Conservation (phyloP, 192 early-diverging fungal species). For the Gonapodya sp. region DNA sequence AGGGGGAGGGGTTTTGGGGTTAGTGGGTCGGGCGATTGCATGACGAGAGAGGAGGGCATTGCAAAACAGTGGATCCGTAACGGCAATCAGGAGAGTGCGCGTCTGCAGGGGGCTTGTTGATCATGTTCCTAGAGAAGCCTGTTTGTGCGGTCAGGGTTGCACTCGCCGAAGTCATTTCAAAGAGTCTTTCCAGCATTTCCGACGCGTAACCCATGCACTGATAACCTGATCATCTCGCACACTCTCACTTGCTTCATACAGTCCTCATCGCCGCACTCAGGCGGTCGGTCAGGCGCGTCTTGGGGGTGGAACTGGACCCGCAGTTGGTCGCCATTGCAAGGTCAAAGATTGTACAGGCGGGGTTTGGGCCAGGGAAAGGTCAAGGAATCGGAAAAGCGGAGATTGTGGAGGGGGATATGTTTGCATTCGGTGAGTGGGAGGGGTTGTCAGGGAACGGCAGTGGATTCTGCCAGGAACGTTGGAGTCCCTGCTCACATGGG, state of each 20-base stretch:
- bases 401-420: conserved; percentile 1
- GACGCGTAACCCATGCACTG: too few relatives aligned
- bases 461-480: too few relatives aligned
- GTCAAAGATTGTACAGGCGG: neutral
- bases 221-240: too few relatives aligned
- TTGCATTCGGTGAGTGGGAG: neutral
- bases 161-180: too few relatives aligned
- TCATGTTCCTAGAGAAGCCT: too few relatives aligned
- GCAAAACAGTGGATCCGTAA: too few relatives aligned
- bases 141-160: too few relatives aligned
- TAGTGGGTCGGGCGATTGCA: neutral
- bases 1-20: neutral
- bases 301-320: neutral
- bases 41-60: neutral
- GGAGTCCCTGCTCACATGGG: too few relatives aligned
- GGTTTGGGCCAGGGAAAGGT: neutral
- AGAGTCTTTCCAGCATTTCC: too few relatives aligned
- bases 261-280: neutral
- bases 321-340: neutral
- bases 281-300: neutral
- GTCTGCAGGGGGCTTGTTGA: too few relatives aligned
- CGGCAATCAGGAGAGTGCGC: too few relatives aligned
- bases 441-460: neutral
- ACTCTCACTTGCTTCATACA: neutral
- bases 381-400: neutral